phyloP scores from a whole-genome alignment of 1,284 basidiomycete species.

The Ceratobasidium papillatum region DNA sequence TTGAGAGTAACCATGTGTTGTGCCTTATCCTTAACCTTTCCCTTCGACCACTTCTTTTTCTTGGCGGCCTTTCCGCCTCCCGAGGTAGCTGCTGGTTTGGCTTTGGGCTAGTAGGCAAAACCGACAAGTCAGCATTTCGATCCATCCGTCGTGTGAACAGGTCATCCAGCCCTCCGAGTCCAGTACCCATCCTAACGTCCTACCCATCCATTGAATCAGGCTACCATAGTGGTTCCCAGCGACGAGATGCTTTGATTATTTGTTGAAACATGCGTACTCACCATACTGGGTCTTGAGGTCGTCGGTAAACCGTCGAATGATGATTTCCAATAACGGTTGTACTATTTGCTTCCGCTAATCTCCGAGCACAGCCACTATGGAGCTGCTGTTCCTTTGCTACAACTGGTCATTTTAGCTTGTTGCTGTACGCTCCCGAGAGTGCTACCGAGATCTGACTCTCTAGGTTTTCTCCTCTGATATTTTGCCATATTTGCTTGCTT shows the following conservation, averaged over 20 bases:
- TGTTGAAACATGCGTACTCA: conserved; percentile 13
- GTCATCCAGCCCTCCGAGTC: conserved; percentile 3
- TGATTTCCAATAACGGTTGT: conserved; percentile 3
- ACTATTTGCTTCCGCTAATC: conserved; percentile 29
- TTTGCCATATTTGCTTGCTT: too few species aligned
- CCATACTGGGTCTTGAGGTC: conserved; percentile 33
- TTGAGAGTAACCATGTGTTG: conserved; percentile 94
- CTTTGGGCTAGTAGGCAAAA: conserved; percentile 67
- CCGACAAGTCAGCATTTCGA: conserved; percentile 16
- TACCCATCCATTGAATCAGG: background rate
- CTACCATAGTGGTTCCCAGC: background rate
- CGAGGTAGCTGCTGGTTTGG: conserved; percentile 73
- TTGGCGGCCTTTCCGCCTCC: conserved; percentile 85
- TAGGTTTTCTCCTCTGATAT: too few species aligned
- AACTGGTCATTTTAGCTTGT: background rate
- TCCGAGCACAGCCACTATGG: conserved; percentile 24
- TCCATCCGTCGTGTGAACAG: background rate
- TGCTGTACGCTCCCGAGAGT: too few species aligned
- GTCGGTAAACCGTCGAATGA: conserved; percentile 1
- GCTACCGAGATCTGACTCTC: too few species aligned
- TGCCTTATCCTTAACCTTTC: conserved; percentile 99
- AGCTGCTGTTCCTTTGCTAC: background rate
- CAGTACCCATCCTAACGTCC: background rate
- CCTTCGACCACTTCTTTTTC: conserved; percentile 99
- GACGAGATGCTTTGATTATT: background rate